Base-by-base conservation (phyloP, 2,329 filamentous ascomycete species). In the Cercospora sp. region DNA sequence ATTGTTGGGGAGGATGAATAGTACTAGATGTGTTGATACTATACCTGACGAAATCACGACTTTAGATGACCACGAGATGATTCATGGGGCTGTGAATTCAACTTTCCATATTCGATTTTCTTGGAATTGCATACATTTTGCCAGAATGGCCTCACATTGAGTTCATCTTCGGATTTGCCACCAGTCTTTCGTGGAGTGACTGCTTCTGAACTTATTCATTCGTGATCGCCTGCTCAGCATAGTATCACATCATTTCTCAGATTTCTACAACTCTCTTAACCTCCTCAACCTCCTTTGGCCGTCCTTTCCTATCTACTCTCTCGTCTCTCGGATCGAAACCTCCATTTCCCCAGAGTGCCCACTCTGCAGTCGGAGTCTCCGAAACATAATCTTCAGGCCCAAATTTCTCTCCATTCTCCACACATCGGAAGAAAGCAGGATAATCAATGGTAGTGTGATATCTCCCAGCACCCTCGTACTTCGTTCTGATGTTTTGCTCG, bases 361-460 rank as follows among this genome's bases (percentile, higher is more conserved):
- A 98, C 77, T 97, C 93, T 0, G 93, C 92, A 18, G 62, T 64
- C 42, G 93, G 98, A 72, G 91, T 86, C 48, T 85, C 85, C 3
- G 90, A 91, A 84, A 96, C 91, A 80, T 98, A 98, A 77, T 98
- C 94, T 81, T 97, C 93, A 0, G 94, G 93, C 8, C 83, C 85
- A 84, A 96, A 97, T 12, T 78, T 72, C 67, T 77, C 77, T 1
- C 87, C 84, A 77, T 88, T 87, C 79, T 96, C 92, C 9, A 96
- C 84, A 69, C 95, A 85, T 72, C 92, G 84, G 78, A 97, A 98
- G 84, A 97, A 98, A 68, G 85, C 87, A 65, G 91, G 86, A 78
- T 97, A 98, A 78, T 97, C 91, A 75, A 99, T 98, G 60, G 91
- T 83, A 1, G 94, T 97, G 77, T 95, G 92, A 94, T 94, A 98